phyloP scores from a whole-genome alignment of 1,284 basidiomycete species.

The Lignosus rhinocerotis region DNA sequence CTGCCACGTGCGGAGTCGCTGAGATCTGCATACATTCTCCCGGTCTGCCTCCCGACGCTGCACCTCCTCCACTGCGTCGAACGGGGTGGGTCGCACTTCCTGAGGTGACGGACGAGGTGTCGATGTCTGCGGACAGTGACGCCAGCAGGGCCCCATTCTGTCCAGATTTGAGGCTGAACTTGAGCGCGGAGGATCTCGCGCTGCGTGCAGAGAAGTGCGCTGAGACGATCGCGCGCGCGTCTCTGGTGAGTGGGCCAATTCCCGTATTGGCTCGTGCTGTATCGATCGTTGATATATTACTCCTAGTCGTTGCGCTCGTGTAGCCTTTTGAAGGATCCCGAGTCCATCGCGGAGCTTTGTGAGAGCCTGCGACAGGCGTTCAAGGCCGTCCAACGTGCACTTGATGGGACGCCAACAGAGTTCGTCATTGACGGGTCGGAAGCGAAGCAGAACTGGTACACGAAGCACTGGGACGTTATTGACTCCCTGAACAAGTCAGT shows the following conservation, averaged over 20 bases:
- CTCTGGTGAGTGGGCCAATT: constrained; percentile 17
- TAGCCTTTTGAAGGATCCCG: constrained; percentile 22
- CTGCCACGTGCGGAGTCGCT: background rate
- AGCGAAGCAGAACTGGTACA: constrained; percentile 22
- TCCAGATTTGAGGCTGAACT: constrained; percentile 17
- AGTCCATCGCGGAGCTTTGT: constrained; percentile 21
- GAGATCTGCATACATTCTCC: constrained; percentile 7
- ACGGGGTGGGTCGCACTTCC: constrained; percentile 20
- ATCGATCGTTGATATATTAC: background rate
- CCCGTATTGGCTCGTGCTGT: background rate
- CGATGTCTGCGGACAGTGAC: background rate
- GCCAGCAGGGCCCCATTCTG: constrained; percentile 4
- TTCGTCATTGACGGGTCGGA: constrained; percentile 13
- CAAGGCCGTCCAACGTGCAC: constrained; percentile 17
- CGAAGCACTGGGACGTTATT: constrained; percentile 23
- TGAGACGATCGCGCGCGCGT: constrained; percentile 24
- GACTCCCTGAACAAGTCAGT: constrained; percentile 24
- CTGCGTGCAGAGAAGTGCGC: constrained; percentile 21
- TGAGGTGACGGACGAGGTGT: constrained; percentile 11
- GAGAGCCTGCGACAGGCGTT: constrained; percentile 17
- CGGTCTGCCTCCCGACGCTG: background rate
- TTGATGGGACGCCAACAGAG: constrained; percentile 22
- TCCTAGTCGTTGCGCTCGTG: constrained; percentile 26
- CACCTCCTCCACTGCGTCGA: constrained; percentile 20
- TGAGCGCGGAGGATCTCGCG: constrained; percentile 20